Conservation (phyloP, 306 rosid genomes). For the Phaseolus lunatus region DNA sequence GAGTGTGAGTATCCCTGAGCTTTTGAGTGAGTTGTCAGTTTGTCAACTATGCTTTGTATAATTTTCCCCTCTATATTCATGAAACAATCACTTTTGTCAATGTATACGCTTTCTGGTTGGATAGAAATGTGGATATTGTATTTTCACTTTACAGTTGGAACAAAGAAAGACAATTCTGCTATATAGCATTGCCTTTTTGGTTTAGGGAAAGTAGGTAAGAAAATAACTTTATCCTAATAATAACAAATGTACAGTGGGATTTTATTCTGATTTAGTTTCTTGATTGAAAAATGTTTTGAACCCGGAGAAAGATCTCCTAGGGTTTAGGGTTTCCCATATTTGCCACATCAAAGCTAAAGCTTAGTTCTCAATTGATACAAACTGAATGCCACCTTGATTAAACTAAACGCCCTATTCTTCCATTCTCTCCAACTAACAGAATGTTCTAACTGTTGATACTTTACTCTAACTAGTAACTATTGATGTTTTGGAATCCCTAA, state of each 20-base stretch:
- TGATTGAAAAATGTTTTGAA: neutral
- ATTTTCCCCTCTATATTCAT: no score
- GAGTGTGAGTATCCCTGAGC: neutral
- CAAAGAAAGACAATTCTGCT: neutral
- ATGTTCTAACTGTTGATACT: neutral
- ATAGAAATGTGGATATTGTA: neutral
- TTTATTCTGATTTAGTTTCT: neutral
- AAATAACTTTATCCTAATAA: neutral
- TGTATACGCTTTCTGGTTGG: neutral
- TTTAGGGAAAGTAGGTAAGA: neutral
- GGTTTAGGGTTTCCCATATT: neutral
- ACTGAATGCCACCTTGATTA: neutral
- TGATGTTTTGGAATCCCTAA: neutral
- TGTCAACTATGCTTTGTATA: no score
- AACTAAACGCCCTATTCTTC: neutral
- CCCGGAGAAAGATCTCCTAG: neutral
- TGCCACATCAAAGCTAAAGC: neutral
- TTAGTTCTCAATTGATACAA: neutral
- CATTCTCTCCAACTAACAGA: neutral
- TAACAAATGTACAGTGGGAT: neutral
- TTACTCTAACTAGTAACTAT: conserved; percentile 10
- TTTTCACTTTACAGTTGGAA: neutral
- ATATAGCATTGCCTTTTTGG: neutral
- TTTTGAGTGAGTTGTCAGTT: neutral
- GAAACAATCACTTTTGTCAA: no score